These are phyloP conservation scores for Termitomyces sp. DNA, from an alignment of 768 basidiomycete genomes.

Conservation along the genomic window DNA sequence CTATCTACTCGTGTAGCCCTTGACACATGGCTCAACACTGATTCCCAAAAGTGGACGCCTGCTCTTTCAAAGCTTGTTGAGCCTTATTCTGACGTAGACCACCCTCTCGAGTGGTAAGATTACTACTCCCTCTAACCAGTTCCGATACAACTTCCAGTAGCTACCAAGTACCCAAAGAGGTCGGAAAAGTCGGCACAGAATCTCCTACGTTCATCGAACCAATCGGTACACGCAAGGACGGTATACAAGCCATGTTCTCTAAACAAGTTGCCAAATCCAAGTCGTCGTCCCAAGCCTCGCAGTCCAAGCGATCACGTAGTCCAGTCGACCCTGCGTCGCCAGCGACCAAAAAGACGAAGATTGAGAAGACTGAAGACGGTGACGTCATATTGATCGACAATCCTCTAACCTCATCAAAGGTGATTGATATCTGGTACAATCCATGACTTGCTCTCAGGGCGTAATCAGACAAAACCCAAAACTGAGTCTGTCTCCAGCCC, in stretches of 20 bases:
- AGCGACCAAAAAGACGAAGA: not conserved
- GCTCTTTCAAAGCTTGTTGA: constrained; percentile 55
- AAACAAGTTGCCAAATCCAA: constrained; percentile 39
- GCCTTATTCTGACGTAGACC: constrained; percentile 46
- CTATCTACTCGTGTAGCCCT: constrained; percentile 59
- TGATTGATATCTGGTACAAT: not conserved
- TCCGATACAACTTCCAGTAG: constrained; percentile 31
- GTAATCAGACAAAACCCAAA: not conserved
- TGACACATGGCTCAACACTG: constrained; percentile 73
- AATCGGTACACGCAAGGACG: constrained; percentile 72
- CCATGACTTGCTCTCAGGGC: not conserved
- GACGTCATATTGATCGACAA: not conserved
- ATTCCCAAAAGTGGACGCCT: constrained; percentile 54
- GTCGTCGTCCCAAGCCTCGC: not conserved
- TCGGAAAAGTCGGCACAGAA: constrained; percentile 86
- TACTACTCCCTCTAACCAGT: not conserved
- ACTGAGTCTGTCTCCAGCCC: not conserved
- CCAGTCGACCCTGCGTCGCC: not conserved
- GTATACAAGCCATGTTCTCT: constrained; percentile 79
- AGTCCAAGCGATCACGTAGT: constrained; percentile 4
- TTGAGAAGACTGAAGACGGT: not conserved
- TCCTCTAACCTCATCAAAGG: not conserved
- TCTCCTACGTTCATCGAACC: constrained; percentile 82
- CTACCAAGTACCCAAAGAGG: constrained; percentile 85
- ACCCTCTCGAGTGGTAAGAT: constrained; percentile 64